phyloP scores from a whole-genome alignment of 768 basidiomycete genomes.

The Mycena indigotica region DNA sequence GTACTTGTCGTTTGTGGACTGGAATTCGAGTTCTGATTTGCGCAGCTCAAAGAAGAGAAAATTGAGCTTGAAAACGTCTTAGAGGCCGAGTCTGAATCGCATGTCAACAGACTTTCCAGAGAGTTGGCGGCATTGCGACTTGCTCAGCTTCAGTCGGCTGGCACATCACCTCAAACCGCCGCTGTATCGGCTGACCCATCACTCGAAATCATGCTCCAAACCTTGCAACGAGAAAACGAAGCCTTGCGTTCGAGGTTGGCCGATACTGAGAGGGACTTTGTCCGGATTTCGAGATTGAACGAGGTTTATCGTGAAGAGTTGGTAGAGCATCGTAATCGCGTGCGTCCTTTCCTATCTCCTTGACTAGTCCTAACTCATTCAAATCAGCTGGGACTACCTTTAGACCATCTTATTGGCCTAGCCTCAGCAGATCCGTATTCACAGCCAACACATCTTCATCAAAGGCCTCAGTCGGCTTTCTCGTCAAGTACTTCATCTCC shows the following conservation, averaged over 20 bases:
- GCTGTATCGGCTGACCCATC: slow-evolving; percentile 37
- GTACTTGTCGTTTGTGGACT: slow-evolving; percentile 35
- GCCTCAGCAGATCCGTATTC: slow-evolving; percentile 66
- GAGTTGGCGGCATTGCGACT: slow-evolving; percentile 68
- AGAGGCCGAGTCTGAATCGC: slow-evolving; percentile 84
- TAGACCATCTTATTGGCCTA: slow-evolving; percentile 79
- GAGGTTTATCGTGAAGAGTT: slow-evolving; percentile 86
- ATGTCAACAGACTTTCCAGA: slow-evolving; percentile 74
- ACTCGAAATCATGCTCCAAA: slow-evolving; percentile 67
- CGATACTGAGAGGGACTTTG: slow-evolving; percentile 77
- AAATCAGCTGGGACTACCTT: slow-evolving; percentile 66
- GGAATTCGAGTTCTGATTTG: not conserved
- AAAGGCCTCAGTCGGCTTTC: slow-evolving; percentile 48
- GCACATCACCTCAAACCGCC: slow-evolving; percentile 27
- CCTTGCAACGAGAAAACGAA: slow-evolving; percentile 80
- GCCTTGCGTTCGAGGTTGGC: slow-evolving; percentile 64
- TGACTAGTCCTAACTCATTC: slow-evolving; percentile 10
- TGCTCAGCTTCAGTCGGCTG: slow-evolving; percentile 50
- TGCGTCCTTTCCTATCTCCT: slow-evolving; percentile 41
- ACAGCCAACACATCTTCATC: slow-evolving; percentile 69
- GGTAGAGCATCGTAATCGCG: slow-evolving; percentile 73
- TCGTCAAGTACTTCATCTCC: slow-evolving; percentile 45
- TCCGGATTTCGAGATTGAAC: slow-evolving; percentile 72
- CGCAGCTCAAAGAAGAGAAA: slow-evolving; percentile 80
- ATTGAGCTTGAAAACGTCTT: slow-evolving; percentile 79